phyloP scores from a whole-genome alignment of 768 basidiomycete species.

The Auriculariales sp. region DNA sequence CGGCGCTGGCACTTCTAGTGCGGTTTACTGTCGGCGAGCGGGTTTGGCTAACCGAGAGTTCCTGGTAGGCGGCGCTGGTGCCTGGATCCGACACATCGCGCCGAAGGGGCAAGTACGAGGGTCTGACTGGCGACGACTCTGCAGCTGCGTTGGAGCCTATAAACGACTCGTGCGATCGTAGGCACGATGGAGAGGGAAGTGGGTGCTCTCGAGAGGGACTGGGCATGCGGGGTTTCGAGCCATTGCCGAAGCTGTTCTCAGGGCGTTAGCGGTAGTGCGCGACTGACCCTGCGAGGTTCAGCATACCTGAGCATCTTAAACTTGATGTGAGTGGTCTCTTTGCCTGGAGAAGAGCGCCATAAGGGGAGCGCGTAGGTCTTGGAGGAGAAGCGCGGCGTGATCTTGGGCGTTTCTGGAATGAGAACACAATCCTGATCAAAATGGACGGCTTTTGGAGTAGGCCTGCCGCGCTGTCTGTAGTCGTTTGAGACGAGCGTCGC shows the following conservation, averaged over 20 bases:
- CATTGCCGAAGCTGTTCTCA: slow-evolving; percentile 10
- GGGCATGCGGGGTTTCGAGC: slow-evolving; percentile 11
- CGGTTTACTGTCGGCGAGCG: slow-evolving; percentile 20
- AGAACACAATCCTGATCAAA: slow-evolving; percentile 63
- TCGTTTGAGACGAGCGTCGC: no score
- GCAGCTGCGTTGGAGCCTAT: no score
- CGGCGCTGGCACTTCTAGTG: neutral
- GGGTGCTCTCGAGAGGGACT: slow-evolving; percentile 25
- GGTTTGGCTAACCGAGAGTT: no score
- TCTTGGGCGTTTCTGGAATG: slow-evolving; percentile 29
- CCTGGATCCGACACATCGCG: slow-evolving; percentile 6
- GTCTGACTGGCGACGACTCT: slow-evolving; percentile 13
- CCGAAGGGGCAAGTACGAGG: slow-evolving; percentile 9
- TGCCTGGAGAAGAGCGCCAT: slow-evolving; percentile 21
- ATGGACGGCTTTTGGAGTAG: slow-evolving; percentile 37
- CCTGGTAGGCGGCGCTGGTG: slow-evolving; percentile 19
- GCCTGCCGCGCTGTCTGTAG: no score
- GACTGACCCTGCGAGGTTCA: slow-evolving; percentile 11
- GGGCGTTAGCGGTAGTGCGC: slow-evolving; percentile 5
- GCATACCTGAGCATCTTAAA: slow-evolving; percentile 20
- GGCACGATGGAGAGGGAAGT: slow-evolving; percentile 5
- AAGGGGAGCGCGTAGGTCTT: slow-evolving; percentile 58
- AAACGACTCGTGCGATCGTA: slow-evolving; percentile 6
- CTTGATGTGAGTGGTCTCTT: neutral
- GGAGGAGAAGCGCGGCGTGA: slow-evolving; percentile 32